These are phyloP conservation scores for Ascochyta koolunga DNA, from an alignment of 2,329 filamentous ascomycete species.

Conservation along the genomic window DNA sequence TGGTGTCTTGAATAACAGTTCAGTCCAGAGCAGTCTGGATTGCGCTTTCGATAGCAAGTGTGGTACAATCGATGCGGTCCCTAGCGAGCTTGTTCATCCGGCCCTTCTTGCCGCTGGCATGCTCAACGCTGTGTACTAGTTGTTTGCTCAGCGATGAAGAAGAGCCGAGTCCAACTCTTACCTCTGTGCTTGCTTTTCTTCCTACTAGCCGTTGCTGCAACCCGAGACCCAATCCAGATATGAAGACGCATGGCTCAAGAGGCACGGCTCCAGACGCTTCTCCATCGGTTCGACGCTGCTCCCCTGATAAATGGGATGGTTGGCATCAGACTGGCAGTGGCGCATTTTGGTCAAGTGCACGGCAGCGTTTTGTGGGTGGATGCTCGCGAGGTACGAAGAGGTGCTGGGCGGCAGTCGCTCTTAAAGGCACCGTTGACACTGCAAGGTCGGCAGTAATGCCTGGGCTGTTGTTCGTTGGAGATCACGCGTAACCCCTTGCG, in stretches of 20 bases:
- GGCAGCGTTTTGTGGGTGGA: not conserved
- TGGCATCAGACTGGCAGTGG: not conserved
- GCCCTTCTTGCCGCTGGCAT: constrained; percentile 4
- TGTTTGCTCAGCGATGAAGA: not conserved
- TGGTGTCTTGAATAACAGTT: not conserved
- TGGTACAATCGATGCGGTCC: constrained; percentile 12
- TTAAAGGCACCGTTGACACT: not conserved
- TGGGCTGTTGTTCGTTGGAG: not conserved
- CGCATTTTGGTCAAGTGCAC: not conserved
- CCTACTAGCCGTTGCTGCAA: not conserved
- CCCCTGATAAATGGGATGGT: not conserved
- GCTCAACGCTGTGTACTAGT: not conserved
- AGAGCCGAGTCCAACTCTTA: not conserved
- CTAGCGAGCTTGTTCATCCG: constrained; percentile 1
- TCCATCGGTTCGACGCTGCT: not conserved
- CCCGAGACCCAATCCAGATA: not conserved
- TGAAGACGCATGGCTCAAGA: not conserved
- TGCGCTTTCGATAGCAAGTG: constrained; percentile 9
- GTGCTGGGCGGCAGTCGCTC: not conserved
- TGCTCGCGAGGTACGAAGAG: not conserved
- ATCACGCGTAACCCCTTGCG: not conserved
- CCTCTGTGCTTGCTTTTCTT: constrained; percentile 5
- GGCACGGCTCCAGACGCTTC: constrained; percentile 3
- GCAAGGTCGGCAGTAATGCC: not conserved
- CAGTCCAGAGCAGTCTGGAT: constrained; percentile 9